Evolutionary conservation across 192 early-diverging fungal species (phyloP), one percentile per base, ranked within the genome.

Genomic region (Coemansia sp.): DNA sequence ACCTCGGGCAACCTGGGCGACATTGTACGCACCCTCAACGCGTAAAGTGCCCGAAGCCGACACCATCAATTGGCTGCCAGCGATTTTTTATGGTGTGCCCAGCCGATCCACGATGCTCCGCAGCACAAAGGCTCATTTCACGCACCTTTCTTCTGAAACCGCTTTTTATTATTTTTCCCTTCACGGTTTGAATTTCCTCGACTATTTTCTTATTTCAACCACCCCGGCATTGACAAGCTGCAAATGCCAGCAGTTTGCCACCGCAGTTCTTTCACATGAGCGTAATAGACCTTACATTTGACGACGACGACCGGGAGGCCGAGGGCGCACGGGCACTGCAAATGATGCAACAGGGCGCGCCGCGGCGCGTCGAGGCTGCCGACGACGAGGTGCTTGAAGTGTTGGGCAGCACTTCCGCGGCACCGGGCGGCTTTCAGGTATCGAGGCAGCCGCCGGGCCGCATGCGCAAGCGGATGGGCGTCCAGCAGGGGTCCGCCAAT

Each of bases 21-120:
- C 34, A 73, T 73, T 54, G 70, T 72, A 5, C 62, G 70, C 45
- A 72, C 55, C 2, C 53, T 72, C 50, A 72, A 65, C 38, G 58
- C 59, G 0, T 72, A 58, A 41, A 9, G 14, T 42, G 20, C 11
- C 12, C 34, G 3, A 35, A 35, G 11, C 11, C 3, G 8, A n/a
- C 34, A 35, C 1, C 15, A n/a, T n/a, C 34, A 12, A 35, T 35
- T 35, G 34, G 34, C 34, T n/a, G n/a, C n/a, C 34, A 35, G 2
- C 34, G 15, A 35, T 35, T 45, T 44, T 30, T 31, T 15, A 48
- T 25, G 12, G 2, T 34, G 40, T 42, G 23, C 28, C 11, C 10
- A 48, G 15, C n/a, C 23, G 34, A n/a, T 35, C 34, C 5, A n/a
- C n/a, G 20, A 19, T 42, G 17, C 10, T 42, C 17, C 40, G 40